Evolutionary conservation across 805 yeast species (phyloP).

Genomic region (Cyberlindnera subsufficiens): DNA sequence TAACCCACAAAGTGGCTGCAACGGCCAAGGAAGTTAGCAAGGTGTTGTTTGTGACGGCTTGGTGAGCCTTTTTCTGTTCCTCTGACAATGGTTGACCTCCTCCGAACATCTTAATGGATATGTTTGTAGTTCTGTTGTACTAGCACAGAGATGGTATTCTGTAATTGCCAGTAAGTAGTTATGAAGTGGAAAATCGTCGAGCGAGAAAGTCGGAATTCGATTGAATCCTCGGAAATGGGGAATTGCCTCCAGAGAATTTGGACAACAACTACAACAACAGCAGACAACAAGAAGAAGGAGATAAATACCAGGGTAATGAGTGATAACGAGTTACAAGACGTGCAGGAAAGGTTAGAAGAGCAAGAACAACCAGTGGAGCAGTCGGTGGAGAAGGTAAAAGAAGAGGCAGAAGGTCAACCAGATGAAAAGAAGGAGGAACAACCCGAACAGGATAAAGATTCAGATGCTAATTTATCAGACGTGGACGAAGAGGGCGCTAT

Average conservation of each 20-base stretch:
- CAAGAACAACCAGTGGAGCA: background rate
- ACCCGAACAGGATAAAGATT: conserved; percentile 5
- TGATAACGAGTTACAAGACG: conserved; percentile 1
- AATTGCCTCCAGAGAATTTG: too few species aligned
- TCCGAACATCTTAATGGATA: conserved; percentile 32
- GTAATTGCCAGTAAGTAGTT: too few species aligned
- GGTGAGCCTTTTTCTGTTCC: conserved; percentile 63
- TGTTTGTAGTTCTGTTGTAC: background rate
- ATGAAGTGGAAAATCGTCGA: too few species aligned
- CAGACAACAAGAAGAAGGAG: background rate
- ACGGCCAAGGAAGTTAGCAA: conserved; percentile 53
- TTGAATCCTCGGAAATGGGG: too few species aligned
- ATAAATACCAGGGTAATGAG: background rate
- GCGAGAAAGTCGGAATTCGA: too few species aligned
- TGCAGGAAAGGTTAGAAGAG: background rate
- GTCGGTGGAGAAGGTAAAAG: conserved; percentile 9
- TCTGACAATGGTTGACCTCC: conserved; percentile 54
- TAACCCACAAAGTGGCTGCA: conserved; percentile 56
- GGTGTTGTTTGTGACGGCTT: conserved; percentile 54
- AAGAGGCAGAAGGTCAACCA: conserved; percentile 11
- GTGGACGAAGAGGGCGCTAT: conserved; percentile 6
- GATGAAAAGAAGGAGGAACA: background rate
- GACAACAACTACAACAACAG: too few species aligned
- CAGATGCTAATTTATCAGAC: conserved; percentile 2
- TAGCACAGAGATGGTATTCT: too few species aligned